Evolutionary conservation across 805 yeast genomes (phyloP), one percentile per base, ranked within the genome.

Genomic region (Lipomyces starkeyi): DNA sequence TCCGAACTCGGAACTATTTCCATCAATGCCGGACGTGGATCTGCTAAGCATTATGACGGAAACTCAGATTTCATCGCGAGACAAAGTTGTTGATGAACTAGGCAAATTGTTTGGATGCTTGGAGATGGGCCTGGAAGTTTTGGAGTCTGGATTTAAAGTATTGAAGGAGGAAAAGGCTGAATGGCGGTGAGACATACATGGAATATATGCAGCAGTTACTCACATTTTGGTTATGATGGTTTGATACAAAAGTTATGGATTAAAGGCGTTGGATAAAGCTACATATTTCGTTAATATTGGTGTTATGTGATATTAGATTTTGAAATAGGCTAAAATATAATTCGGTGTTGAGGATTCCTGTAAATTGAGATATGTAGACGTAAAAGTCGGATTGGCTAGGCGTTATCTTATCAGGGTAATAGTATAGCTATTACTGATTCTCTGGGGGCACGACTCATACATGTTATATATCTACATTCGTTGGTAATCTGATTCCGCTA

Each of bases 121-220:
- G 27, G 64, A 49, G 52, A 49, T 25, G 8, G 72, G 72, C 11
- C 57, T 69, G 32, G 70, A 69, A 17, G 72, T 68, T 14, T 57
- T 69, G n/a, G 72, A 69, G 32, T 66, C 64, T 2, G 72, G 72
- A 25, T 64, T 67, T 43, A 67, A 64, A 56, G 66, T 54, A 9
- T 17, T 69, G 37, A 34, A 62, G 32, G 72, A 67, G 40, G 72
- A 68, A 47, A 69, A 66, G 37, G 35, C 65, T 40, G 60, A 40
- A 35, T 40, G 56, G 60, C 35, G 55, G 52, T 62, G 47, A 53
- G 56, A 9, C n/a, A 25, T 17, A 14, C 27, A 8, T 3, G n/a
- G 5, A 29, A 53, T 13, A 22, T 22, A 25, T 11, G 7, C 27
- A 3, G 7, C 34, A 20, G 56, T n/a, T 25, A 20, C 20, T 4